Base-by-base conservation (phyloP, 257 asterid species). In the Solanum rostratum region DNA sequence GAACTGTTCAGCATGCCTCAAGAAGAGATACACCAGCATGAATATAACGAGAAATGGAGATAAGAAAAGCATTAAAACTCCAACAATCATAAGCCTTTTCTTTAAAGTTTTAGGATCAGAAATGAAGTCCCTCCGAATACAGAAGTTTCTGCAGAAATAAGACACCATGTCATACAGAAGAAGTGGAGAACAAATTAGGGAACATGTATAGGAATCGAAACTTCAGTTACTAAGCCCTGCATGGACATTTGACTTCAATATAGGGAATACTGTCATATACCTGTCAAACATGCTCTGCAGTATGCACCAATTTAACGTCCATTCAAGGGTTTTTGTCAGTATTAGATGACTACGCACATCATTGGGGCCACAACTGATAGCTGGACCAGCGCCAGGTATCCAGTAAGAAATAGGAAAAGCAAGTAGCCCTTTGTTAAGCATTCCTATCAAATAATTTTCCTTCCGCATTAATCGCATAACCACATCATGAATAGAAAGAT, bases 1-100 rank as follows among this genome's bases (percentile, higher is more conserved):
- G 87, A 97, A 97, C 85, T 97, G 99, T 84, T 95, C 99, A 33
- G 98, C 99, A 79, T 97, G 98, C 89, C 98, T 93, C 92, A 95
- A 90, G 92, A 97, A 97, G 87, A 95, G 98, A 92, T 91, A 97
- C 12, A 94, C 98, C 87, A 97, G 90, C 99, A 97, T 97, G 91
- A 95, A 97, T 86, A 97, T 97, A 74, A 94, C 96, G 7, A 97
- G 98, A 86, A 95, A 95, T 29, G 99, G 99, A 16, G 99, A 95
- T 76, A 97, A 94, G 39, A 97, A 90, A 22, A 97, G 94, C 90
- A 94, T 91, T 53, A 78, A 91, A 82, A 95, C 89, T 79, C 99
- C 99, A 83, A 97, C 98, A 83, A 97, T 90, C 97, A 91, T 90
- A 78, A 97, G 97, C 91, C 97, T 93, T 90, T 91, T 97, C 93